Conservation (phyloP, 192 early-diverging fungal species). For the Oehlia diaphana region DNA sequence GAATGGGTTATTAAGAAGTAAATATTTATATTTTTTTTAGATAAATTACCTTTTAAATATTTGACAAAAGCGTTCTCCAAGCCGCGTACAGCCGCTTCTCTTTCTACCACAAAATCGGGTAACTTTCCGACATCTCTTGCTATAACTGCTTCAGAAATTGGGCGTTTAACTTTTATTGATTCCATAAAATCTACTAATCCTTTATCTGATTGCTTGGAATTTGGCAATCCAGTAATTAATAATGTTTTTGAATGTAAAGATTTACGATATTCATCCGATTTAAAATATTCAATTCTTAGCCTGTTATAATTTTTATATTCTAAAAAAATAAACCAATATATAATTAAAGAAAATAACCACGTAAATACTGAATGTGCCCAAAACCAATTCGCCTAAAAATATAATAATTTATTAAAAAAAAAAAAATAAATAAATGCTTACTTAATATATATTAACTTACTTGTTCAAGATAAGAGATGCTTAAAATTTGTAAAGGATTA, state of each 20-base stretch:
- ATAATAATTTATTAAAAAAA: neutral
- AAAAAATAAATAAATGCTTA: too few relatives aligned
- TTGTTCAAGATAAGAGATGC: neutral
- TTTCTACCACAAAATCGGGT: slow-evolving; percentile 63
- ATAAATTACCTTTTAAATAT: slow-evolving; percentile 39
- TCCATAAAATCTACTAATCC: slow-evolving; percentile 53
- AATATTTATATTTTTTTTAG: too few relatives aligned
- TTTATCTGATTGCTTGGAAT: slow-evolving; percentile 54
- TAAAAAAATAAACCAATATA: slow-evolving; percentile 54
- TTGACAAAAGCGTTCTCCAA: slow-evolving; percentile 63
- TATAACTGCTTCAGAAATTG: slow-evolving; percentile 58
- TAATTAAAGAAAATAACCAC: slow-evolving; percentile 57
- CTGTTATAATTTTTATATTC: slow-evolving; percentile 52
- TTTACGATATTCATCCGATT: slow-evolving; percentile 58
- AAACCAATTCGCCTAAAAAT: slow-evolving; percentile 47
- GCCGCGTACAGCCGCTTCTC: slow-evolving; percentile 61
- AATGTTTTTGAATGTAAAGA: slow-evolving; percentile 68
- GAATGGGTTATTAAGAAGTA: neutral
- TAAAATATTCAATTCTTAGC: slow-evolving; percentile 57
- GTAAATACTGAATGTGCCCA: slow-evolving; percentile 62
- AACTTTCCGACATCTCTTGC: slow-evolving; percentile 65
- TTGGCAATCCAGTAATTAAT: slow-evolving; percentile 64
- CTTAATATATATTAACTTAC: neutral
- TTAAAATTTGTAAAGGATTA: slow-evolving; percentile 24
- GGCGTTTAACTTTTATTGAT: slow-evolving; percentile 41